Percentiles rank a stretch among this genome's conserved stretches.
These are phyloP conservation scores for Cryphonectria nitschkei DNA, from an alignment of 2,329 filamentous ascomycete genomes.

Conservation along the genomic window DNA sequence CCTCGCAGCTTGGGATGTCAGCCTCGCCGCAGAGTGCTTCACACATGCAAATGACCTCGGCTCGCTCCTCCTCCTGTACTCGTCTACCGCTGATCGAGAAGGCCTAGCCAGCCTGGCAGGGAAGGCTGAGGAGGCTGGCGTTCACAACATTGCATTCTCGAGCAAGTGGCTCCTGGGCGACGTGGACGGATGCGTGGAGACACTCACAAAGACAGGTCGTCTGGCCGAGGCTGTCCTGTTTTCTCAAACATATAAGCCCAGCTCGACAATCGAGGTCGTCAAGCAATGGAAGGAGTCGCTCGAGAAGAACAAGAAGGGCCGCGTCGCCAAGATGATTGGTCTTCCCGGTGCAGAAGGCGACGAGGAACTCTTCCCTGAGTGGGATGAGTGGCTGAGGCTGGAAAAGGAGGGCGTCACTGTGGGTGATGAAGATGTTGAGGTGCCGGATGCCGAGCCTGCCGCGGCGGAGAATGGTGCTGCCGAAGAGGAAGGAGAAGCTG, in stretches of 20 bases:
- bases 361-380: conserved; percentile 91
- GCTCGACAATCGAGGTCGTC: conserved; percentile 68
- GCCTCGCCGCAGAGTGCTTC: conserved; percentile 91
- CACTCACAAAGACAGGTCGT: conserved; percentile 78
- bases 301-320: conserved; percentile 82
- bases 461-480: conserved; percentile 34
- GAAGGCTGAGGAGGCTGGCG: conserved; percentile 75
- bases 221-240: conserved; percentile 88
- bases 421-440: conserved; percentile 35
- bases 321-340: conserved; percentile 82
- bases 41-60: conserved; percentile 87
- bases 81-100: conserved; percentile 77
- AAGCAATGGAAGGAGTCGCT: conserved; percentile 80
- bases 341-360: conserved; percentile 71
- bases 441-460: conserved; percentile 33
- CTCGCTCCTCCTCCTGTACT: conserved; percentile 85
- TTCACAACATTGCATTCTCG: conserved; percentile 92
- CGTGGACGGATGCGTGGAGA: conserved; percentile 76
- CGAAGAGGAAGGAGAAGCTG: conserved; percentile 29
- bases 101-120: conserved; percentile 74
- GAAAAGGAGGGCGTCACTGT: conserved; percentile 70
- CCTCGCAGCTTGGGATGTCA: conserved; percentile 82
- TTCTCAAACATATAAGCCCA: conserved; percentile 94
- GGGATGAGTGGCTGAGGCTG: conserved; percentile 85
- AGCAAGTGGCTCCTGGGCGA: conserved; percentile 87